Percentiles rank a stretch among this genome's conserved stretches.
phyloP scores from a whole-genome alignment of 208 protist genomes.

The Acanthamoeba royreba region DNA sequence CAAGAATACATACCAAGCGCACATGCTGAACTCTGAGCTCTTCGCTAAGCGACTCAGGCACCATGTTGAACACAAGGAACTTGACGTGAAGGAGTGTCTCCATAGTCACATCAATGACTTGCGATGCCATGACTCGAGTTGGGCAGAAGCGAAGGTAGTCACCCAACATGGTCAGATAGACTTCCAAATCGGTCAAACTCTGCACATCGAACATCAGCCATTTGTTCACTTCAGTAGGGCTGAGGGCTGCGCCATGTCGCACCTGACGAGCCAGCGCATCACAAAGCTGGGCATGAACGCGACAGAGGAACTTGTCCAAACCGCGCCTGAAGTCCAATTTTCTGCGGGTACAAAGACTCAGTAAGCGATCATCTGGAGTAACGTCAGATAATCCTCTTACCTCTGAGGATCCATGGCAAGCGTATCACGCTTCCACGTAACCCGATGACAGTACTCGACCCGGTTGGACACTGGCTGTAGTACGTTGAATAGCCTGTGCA shows the following conservation, averaged over 20 bases:
- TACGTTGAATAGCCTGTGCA: not conserved
- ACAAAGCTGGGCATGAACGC: slow-evolving; percentile 2
- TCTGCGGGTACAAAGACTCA: not conserved
- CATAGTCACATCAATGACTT: slow-evolving; percentile 39
- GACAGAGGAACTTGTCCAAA: slow-evolving; percentile 35
- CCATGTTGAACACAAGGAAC: not conserved
- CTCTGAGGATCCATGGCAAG: not conserved
- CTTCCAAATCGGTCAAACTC: not conserved
- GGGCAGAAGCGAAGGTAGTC: slow-evolving; percentile 32
- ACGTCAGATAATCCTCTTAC: too few species aligned
- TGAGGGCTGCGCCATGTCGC: not conserved
- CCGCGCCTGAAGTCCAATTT: slow-evolving; percentile 10
- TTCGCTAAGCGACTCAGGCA: not conserved
- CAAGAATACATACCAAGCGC: not conserved
- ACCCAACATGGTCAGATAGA: slow-evolving; percentile 3
- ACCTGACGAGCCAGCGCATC: not conserved
- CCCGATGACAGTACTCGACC: not conserved
- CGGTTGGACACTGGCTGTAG: not conserved
- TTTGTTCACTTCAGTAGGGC: too few species aligned
- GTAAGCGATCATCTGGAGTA: too few species aligned
- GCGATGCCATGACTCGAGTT: slow-evolving; percentile 41
- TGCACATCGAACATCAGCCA: too few species aligned
- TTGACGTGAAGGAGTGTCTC: slow-evolving; percentile 34
- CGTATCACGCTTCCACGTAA: not conserved
- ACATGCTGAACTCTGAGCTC: not conserved